Percentiles rank a stretch among this genome's conserved stretches.
Conservation (phyloP, 345 rosid genomes). For the Aquilaria sinensis region DNA sequence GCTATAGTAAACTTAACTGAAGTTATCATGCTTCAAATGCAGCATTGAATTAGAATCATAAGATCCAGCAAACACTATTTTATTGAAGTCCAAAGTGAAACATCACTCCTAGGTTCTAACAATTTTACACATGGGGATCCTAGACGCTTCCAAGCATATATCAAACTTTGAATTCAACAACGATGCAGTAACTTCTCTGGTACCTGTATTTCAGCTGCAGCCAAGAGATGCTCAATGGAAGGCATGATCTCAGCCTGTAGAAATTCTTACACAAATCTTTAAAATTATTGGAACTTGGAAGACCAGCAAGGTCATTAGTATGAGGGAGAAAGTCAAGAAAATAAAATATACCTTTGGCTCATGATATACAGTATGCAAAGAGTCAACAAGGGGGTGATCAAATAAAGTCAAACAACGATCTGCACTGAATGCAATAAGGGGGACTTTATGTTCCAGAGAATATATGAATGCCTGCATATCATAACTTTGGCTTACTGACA, state of each 20-base stretch:
- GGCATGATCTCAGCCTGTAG: slow-evolving; percentile 88
- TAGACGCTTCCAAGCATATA: no score
- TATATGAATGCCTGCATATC: slow-evolving; percentile 59
- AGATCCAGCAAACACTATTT: no score
- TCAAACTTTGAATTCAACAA: background rate
- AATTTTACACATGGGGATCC: no score
- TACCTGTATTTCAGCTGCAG: slow-evolving; percentile 84
- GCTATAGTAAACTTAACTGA: no score
- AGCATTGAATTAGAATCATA: no score
- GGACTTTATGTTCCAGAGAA: slow-evolving; percentile 77
- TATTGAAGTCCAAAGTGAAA: no score
- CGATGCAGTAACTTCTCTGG: slow-evolving; percentile 2
- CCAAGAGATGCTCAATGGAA: slow-evolving; percentile 63
- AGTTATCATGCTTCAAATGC: no score
- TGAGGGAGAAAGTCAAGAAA: slow-evolving; percentile 4
- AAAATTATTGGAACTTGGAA: slow-evolving; percentile 4
- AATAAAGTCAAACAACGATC: slow-evolving; percentile 83
- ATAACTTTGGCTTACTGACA: background rate
- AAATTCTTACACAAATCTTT: slow-evolving; percentile 8
- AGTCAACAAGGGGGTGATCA: slow-evolving; percentile 74
- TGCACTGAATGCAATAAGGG: slow-evolving; percentile 79
- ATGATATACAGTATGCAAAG: slow-evolving; percentile 63
- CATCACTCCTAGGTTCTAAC: no score
- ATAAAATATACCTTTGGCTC: slow-evolving; percentile 65
- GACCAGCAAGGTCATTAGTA: slow-evolving; percentile 6